Evolutionary conservation across 2,329 filamentous ascomycete species (phyloP), one percentile per base, ranked within the genome.

Genomic region (Cyanodermella asteris): DNA sequence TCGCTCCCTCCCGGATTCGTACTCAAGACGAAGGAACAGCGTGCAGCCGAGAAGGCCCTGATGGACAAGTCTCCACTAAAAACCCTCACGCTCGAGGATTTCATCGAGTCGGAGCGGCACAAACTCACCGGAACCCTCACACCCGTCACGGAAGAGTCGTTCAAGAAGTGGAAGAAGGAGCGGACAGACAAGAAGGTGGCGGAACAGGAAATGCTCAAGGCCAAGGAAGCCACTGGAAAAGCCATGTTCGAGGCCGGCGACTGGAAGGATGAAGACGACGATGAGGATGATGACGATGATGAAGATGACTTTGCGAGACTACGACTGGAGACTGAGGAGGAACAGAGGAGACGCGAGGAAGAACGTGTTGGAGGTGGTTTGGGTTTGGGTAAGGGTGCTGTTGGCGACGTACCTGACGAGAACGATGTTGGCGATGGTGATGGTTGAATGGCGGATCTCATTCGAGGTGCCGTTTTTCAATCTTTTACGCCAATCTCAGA

Each of bases 91-190:
- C 63, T 97, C 23, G 87, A 97, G 55, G 87, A 97, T 47, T 97
- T 93, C 61, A 55, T 97, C 28, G 87, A 97, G 50, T 84, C 76
- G 1, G 84, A 97, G 56, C 68, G 87, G 38, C 81, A 93, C 56
- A 94, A 94, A 52, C 67, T 97, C 25, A 82, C 74, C 1, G 87
- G 84, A 28, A 81, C 61, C 1, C 61, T 94, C 25, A 97, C 90
- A 2, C 90, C 90, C 5, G 90, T 97, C 33, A 97, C 77, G 1
- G 73, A 72, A 3, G 87, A 97, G 45, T 63, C 69, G 1, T 97
- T 97, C 44, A 80, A 80, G 33, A 87, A 87, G 44, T 97, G 87
- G 87, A 97, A 97, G 63, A 72, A 82, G 53, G 75, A 91, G 26
- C 74, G 87, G 22, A 46, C 94, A 38, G 70, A 81, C 50, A 97